A percentile compares a stretch with the other conserved stretches of the same genome.
These are phyloP conservation scores for Choricystis sp. DNA, from an alignment of 139 green algal genomes.

Conservation along the genomic window DNA sequence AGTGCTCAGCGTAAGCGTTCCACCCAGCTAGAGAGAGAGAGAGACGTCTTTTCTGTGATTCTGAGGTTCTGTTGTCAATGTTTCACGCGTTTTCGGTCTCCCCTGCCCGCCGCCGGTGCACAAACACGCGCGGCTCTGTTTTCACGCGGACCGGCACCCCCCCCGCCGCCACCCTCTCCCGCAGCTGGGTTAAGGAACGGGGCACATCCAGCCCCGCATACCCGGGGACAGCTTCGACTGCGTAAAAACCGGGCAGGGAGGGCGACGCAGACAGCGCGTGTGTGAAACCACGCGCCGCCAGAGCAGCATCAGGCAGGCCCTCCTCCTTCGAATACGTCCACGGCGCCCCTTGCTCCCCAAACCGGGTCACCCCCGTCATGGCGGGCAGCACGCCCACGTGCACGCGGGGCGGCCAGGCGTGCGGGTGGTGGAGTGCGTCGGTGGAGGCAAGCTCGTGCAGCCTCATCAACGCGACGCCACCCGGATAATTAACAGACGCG, in stretches of 20 bases:
- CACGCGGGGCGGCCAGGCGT: constrained; percentile 10
- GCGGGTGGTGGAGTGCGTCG: too few relatives aligned
- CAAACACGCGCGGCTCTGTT: too few relatives aligned
- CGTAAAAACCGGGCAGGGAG: not conserved
- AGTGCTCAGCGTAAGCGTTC: constrained; percentile 54
- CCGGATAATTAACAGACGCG: constrained; percentile 44
- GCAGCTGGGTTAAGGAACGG: too few relatives aligned
- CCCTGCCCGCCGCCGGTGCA: too few relatives aligned
- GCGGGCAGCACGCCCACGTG: constrained; percentile 47
- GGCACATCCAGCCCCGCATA: not conserved
- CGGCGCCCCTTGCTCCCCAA: constrained; percentile 20
- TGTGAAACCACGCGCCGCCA: not conserved
- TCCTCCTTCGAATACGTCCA: constrained; percentile 43
- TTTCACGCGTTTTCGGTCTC: too few relatives aligned
- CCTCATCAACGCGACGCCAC: constrained; percentile 27
- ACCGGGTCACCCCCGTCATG: constrained; percentile 60
- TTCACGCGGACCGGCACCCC: too few relatives aligned
- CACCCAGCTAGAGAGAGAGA: too few relatives aligned
- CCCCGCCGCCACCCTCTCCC: too few relatives aligned
- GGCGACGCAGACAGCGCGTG: not conserved
- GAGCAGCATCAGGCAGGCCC: not conserved
- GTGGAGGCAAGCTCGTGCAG: constrained; percentile 20
- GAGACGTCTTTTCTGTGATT: too few relatives aligned
- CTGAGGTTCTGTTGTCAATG: too few relatives aligned
- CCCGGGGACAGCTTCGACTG: not conserved